Conservation (phyloP, 495 filamentous ascomycete species). For the Penicillium flavigenum region DNA sequence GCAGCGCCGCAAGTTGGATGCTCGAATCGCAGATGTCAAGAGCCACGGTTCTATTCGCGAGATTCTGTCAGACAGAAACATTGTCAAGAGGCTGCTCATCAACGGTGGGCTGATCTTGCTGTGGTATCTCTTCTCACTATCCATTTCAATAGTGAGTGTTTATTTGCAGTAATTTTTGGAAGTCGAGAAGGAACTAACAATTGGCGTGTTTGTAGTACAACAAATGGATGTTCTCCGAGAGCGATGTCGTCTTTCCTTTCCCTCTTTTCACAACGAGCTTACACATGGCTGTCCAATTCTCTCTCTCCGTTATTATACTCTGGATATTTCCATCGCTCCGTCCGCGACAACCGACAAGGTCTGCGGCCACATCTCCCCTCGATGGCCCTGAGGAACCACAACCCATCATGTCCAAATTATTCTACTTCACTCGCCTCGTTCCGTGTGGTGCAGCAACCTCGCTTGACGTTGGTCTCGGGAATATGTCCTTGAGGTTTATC, state of each 20-base stretch:
- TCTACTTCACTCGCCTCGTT: conserved; percentile 89
- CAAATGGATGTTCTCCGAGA: conserved; percentile 98
- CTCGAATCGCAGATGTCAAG: conserved; percentile 61
- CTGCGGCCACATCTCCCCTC: conserved; percentile 51
- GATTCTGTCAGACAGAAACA: conserved; percentile 60
- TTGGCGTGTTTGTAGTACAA: conserved; percentile 67
- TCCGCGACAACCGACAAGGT: conserved; percentile 54
- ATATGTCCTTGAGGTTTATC: conserved; percentile 94
- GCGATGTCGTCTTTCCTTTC: conserved; percentile 85
- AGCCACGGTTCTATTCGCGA: conserved; percentile 28
- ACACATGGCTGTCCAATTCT: conserved; percentile 97
- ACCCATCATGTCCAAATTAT: conserved; percentile 80
- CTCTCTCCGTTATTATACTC: conserved; percentile 73
- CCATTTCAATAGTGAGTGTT: conserved; percentile 83
- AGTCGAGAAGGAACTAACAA: not conserved
- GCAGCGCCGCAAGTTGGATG: conserved; percentile 69
- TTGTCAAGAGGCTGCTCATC: conserved; percentile 63
- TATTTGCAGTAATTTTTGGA: not conserved
- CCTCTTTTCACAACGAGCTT: conserved; percentile 93
- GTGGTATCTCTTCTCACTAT: conserved; percentile 94
- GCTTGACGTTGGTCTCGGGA: conserved; percentile 94
- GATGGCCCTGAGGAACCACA: conserved; percentile 49
- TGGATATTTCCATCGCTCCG: conserved; percentile 82
- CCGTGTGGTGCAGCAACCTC: conserved; percentile 93
- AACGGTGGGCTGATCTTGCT: conserved; percentile 77